These are phyloP conservation scores for Plasmodium berghei DNA, from an alignment of 169 alveolate species.

Conservation along the genomic window DNA sequence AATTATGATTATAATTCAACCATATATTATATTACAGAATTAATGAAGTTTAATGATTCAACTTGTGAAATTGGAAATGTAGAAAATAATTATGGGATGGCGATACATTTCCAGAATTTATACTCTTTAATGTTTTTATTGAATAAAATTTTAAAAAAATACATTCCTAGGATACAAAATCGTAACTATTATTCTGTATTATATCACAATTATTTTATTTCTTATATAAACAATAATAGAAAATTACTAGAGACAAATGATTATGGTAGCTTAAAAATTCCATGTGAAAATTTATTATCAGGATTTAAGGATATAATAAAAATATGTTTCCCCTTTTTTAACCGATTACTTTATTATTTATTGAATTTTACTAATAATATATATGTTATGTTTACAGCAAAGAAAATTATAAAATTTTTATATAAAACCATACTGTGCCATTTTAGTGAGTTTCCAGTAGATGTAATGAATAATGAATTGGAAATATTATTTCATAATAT, in stretches of 20 bases:
- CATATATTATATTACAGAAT: slow-evolving; percentile 28
- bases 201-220: slow-evolving; percentile 47
- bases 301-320: slow-evolving; percentile 67
- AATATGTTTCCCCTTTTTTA: slow-evolving; percentile 48
- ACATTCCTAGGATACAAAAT: slow-evolving; percentile 22
- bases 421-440: slow-evolving; percentile 51
- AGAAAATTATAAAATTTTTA: slow-evolving; percentile 52
- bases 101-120: slow-evolving; percentile 43
- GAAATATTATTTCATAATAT: slow-evolving; percentile 55
- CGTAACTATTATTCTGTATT: slow-evolving; percentile 24
- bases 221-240: slow-evolving; percentile 51
- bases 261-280: slow-evolving; percentile 43
- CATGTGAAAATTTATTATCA: slow-evolving; percentile 72
- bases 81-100: slow-evolving; percentile 23
- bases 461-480: slow-evolving; percentile 27
- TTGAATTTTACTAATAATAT: slow-evolving; percentile 23
- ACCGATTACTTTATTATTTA: slow-evolving; percentile 24
- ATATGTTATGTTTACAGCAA: slow-evolving; percentile 23
- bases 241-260: slow-evolving; percentile 40
- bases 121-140: slow-evolving; percentile 45
- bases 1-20: slow-evolving; percentile 42
- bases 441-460: slow-evolving; percentile 45
- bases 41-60: slow-evolving; percentile 5
- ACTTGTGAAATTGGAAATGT: slow-evolving; percentile 8
- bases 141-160: slow-evolving; percentile 62